These are phyloP conservation scores for Scheffersomyces lignosus DNA, from an alignment of 805 yeast genomes.

Conservation along the genomic window DNA sequence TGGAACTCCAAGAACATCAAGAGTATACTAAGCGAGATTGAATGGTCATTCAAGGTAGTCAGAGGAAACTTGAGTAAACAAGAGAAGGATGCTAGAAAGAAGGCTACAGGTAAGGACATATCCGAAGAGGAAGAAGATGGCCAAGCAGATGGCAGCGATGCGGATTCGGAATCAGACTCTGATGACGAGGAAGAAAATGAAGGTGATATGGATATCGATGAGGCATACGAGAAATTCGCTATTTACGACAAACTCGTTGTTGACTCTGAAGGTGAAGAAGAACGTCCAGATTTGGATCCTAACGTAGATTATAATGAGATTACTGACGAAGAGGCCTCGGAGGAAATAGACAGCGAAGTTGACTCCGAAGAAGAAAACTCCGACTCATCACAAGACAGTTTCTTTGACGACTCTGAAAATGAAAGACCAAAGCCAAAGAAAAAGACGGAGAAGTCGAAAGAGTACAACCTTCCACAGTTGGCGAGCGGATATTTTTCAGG, in stretches of 20 bases:
- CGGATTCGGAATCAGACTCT: slow-evolving; percentile 19
- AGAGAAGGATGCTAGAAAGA: slow-evolving; percentile 30
- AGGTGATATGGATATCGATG: slow-evolving; percentile 20
- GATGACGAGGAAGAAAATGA: slow-evolving; percentile 17
- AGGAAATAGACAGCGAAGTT: slow-evolving; percentile 21
- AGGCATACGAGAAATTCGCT: slow-evolving; percentile 32
- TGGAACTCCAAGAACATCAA: slow-evolving; percentile 47
- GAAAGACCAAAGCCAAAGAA: slow-evolving; percentile 17
- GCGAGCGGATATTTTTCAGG: slow-evolving; percentile 84
- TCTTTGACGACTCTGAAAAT: slow-evolving; percentile 28
- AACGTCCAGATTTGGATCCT: slow-evolving; percentile 30
- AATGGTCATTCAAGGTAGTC: slow-evolving; percentile 47
- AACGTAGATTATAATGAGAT: slow-evolving; percentile 54
- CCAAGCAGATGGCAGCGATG: slow-evolving; percentile 15
- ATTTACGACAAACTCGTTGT: slow-evolving; percentile 41
- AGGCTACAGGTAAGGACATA: slow-evolving; percentile 17
- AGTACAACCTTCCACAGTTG: slow-evolving; percentile 59
- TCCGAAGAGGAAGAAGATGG: slow-evolving; percentile 13
- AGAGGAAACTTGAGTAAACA: slow-evolving; percentile 45
- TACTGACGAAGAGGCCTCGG: slow-evolving; percentile 65
- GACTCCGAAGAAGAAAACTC: slow-evolving; percentile 6
- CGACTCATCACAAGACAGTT: slow-evolving; percentile 31
- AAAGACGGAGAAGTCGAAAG: slow-evolving; percentile 25
- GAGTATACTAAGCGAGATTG: slow-evolving; percentile 32
- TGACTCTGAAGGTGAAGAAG: slow-evolving; percentile 38